A percentile compares a stretch with the other conserved stretches of the same genome.
phyloP scores from a whole-genome alignment of 2,329 filamentous ascomycete species.

The Cytospora piceae region DNA sequence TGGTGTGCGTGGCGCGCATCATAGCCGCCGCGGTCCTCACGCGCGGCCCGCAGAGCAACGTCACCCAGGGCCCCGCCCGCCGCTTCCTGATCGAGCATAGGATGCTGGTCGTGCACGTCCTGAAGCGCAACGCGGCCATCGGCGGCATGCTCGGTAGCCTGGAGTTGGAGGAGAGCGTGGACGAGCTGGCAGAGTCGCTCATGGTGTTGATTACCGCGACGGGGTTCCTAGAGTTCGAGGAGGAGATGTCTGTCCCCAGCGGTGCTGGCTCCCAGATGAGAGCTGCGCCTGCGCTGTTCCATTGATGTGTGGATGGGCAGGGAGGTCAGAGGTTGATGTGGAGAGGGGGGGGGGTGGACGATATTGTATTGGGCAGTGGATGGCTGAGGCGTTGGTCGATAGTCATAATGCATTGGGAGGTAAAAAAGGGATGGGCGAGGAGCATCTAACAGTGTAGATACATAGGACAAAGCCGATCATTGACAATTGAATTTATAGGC shows the following conservation, averaged over 20 bases:
- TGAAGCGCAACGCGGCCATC: conserved; percentile 86
- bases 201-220: conserved; percentile 82
- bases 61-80: conserved; percentile 67
- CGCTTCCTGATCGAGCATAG: conserved; percentile 83
- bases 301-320: conserved; percentile 3
- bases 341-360: neutral
- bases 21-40: conserved; percentile 81
- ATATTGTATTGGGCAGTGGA: neutral
- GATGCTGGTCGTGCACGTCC: conserved; percentile 81
- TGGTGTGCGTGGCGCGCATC: conserved; percentile 79
- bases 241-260: conserved; percentile 24
- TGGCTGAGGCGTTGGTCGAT: conserved; percentile 4
- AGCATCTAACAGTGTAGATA: conserved; percentile 4
- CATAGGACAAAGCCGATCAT: neutral
- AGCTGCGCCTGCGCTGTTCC: conserved; percentile 23
- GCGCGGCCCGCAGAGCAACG: conserved; percentile 84
- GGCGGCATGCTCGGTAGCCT: conserved; percentile 35
- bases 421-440: neutral
- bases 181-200: conserved; percentile 82
- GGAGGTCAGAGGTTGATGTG: neutral
- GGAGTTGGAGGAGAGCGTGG: conserved; percentile 62
- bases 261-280: conserved; percentile 16
- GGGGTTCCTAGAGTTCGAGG: conserved; percentile 69
- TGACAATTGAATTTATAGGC: neutral
- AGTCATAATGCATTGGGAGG: neutral